phyloP scores from a whole-genome alignment of 352 stramenopile genomes.

The Globisporangium nunn region DNA sequence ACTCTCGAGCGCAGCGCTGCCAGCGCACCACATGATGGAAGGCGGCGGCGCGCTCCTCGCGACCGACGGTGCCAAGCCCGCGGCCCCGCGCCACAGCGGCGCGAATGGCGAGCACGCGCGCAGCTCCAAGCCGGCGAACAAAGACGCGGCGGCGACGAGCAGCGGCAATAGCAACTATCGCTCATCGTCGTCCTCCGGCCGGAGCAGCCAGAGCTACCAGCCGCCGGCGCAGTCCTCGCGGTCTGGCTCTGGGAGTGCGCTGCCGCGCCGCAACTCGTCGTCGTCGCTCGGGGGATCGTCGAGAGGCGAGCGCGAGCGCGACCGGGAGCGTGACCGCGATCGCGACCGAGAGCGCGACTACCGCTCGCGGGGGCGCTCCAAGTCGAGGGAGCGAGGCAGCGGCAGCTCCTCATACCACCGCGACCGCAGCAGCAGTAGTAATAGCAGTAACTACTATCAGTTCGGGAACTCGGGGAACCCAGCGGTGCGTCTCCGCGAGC shows the following conservation, averaged over 20 bases:
- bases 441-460: constrained; percentile 35
- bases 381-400: constrained; percentile 25
- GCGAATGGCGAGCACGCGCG: constrained; percentile 9
- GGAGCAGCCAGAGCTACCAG: constrained; percentile 8
- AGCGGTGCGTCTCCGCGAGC: constrained; percentile 44
- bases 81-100: constrained; percentile 7
- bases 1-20: background rate
- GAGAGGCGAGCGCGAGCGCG: constrained; percentile 16
- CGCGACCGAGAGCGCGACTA: constrained; percentile 22
- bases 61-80: background rate
- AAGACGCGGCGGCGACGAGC: background rate
- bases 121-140: constrained; percentile 5
- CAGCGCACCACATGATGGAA: constrained; percentile 13
- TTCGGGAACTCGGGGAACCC: constrained; percentile 46
- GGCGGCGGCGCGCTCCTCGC: constrained; percentile 9
- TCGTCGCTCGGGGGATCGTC: constrained; percentile 16
- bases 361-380: constrained; percentile 30
- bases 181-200: constrained; percentile 3
- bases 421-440: constrained; percentile 10
- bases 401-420: background rate
- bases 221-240: constrained; percentile 11
- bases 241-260: constrained; percentile 5
- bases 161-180: constrained; percentile 12
- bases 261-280: constrained; percentile 47
- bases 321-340: constrained; percentile 8